A percentile compares a stretch with the other conserved stretches of the same genome.
Conservation (phyloP, 2,329 filamentous ascomycete species). For the Simplicillium aogashimaense region DNA sequence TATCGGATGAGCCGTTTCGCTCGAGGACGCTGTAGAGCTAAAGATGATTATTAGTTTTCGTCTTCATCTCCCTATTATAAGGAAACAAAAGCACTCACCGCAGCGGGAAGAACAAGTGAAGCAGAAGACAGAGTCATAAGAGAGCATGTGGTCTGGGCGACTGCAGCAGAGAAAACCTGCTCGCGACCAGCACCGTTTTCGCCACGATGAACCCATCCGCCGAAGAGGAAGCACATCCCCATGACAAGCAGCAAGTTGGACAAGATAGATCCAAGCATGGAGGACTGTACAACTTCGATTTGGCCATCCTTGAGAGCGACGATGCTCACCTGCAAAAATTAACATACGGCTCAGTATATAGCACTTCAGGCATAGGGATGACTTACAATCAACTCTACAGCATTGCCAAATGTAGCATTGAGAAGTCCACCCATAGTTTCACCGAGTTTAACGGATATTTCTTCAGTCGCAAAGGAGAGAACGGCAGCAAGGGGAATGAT, state of each 20-base stretch:
- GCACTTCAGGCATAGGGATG: background rate
- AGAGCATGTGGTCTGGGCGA: conserved; percentile 67
- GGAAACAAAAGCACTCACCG: conserved; percentile 28
- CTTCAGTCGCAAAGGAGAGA: conserved; percentile 68
- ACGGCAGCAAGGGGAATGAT: conserved; percentile 68
- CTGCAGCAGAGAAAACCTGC: conserved; percentile 65
- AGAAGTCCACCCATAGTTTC: conserved; percentile 65
- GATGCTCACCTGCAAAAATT: conserved; percentile 64
- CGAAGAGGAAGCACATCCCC: conserved; percentile 71
- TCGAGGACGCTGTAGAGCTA: conserved; percentile 58
- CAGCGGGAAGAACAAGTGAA: conserved; percentile 69
- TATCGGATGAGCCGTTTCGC: conserved; percentile 28
- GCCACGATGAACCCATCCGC: conserved; percentile 54
- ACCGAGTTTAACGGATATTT: conserved; percentile 62
- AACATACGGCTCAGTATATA: conserved; percentile 4
- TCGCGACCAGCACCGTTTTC: conserved; percentile 49
- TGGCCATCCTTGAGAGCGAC: conserved; percentile 77
- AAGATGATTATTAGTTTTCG: background rate
- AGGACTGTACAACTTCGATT: conserved; percentile 94
- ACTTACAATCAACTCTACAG: conserved; percentile 66
- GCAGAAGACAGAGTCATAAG: conserved; percentile 68
- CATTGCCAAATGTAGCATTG: conserved; percentile 72
- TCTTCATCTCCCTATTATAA: background rate
- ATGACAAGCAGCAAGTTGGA: conserved; percentile 87
- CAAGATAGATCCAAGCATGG: conserved; percentile 91